Evolutionary conservation across 495 filamentous ascomycete genomes (phyloP), one percentile per base, ranked within the genome.

Genomic region (Penicillium daleae): DNA sequence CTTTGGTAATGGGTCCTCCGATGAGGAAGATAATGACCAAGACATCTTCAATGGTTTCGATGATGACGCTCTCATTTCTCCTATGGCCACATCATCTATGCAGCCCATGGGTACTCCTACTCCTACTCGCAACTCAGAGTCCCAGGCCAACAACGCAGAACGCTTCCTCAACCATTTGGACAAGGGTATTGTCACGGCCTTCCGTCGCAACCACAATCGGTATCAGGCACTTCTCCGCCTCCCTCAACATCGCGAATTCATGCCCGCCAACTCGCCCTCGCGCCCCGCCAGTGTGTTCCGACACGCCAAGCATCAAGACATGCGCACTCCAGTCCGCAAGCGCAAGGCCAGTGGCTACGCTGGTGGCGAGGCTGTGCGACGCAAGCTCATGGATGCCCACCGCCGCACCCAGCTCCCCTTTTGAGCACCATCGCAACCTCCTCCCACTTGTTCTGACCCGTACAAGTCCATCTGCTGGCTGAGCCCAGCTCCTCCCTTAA

Each of bases 121-220:
- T 22, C 83, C 83, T 17, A 89, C 76, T 6, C 81, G 82, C 19
- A 74, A 72, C 48, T 80, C 80, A 1, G 59, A 85, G 74, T 39
- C 78, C 64, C 67, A 68, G 27, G 75, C 83, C 44, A 83, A 74
- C 48, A 86, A 83, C 70, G 81, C 81, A 42, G 82, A 85, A 56
- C 69, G 73, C 22, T 85, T 87, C 68, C 78, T 93, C 39, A 86
- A 85, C 56, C 90, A 92, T 60, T 85, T 92, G 57, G 86, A 89
- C 65, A 80, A 84, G 46, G 85, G 86, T 56, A 82, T 88, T 39
- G 90, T 93, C 61, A 90, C 89, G 33, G 88, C 90, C 8, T 95
- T 93, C 78, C 89, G 90, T 42, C 85, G 86, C 39, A 90, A 93
- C 68, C 89, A 93, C 72, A 86, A 85, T 69, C 86, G 88, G 60